A percentile compares a stretch with the other conserved stretches of the same genome.
Evolutionary conservation across 768 basidiomycete species (phyloP).

Genomic region (Kwoniella botswanensis): DNA sequence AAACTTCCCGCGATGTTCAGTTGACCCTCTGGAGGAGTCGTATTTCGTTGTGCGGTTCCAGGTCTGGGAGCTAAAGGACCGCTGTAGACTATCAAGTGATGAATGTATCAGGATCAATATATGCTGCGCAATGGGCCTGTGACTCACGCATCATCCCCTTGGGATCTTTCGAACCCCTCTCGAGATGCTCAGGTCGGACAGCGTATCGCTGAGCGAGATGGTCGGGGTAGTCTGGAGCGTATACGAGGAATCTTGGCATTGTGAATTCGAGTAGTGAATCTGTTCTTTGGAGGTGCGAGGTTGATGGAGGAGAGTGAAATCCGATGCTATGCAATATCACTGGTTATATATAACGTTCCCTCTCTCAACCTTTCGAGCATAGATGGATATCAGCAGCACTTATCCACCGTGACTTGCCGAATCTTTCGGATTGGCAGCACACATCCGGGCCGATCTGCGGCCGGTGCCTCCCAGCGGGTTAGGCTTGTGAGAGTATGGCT

Average conservation of each 20-base stretch:
- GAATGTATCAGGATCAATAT: not conserved
- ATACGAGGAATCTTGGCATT: conserved; percentile 54
- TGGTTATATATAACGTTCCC: too few relatives aligned
- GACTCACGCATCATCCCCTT: conserved; percentile 10
- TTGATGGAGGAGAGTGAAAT: not conserved
- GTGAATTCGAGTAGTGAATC: not conserved
- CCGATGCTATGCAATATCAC: too few relatives aligned
- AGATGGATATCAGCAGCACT: too few relatives aligned
- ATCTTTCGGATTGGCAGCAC: too few relatives aligned
- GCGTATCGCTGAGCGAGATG: conserved; percentile 41
- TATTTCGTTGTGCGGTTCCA: conserved; percentile 15
- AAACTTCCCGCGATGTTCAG: conserved; percentile 44
- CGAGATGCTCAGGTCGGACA: conserved; percentile 48
- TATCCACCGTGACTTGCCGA: too few relatives aligned
- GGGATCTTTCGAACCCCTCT: conserved; percentile 37
- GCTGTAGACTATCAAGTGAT: conserved; percentile 19
- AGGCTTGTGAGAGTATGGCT: too few relatives aligned
- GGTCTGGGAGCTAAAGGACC: conserved; percentile 21
- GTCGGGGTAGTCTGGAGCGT: conserved; percentile 53
- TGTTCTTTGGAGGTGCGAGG: not conserved
- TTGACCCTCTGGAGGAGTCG: conserved; percentile 27
- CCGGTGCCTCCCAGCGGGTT: too few relatives aligned
- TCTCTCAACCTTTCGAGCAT: too few relatives aligned
- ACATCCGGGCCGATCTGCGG: too few relatives aligned
- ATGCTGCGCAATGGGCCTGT: not conserved